These are phyloP conservation scores for Penicillium nucicola DNA, from an alignment of 495 filamentous ascomycete species.

Conservation along the genomic window DNA sequence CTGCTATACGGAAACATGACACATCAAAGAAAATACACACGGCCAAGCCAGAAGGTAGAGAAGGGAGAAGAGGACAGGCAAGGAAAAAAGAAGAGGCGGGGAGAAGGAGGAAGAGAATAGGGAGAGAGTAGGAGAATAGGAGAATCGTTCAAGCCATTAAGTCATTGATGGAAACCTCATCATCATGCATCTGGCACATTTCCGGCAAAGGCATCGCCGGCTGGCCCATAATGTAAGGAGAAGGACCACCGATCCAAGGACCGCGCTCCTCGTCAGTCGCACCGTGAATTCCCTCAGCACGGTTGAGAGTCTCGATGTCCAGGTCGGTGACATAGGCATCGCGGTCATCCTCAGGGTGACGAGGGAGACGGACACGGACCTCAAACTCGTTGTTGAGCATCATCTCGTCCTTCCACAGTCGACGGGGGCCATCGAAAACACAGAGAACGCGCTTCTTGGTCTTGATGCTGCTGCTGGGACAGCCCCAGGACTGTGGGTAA, in stretches of 20 bases:
- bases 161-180: slow-evolving; percentile 39
- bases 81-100: background rate
- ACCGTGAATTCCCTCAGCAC: slow-evolving; percentile 74
- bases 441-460: slow-evolving; percentile 95
- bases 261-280: slow-evolving; percentile 83
- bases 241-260: slow-evolving; percentile 57
- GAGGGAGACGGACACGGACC: slow-evolving; percentile 74
- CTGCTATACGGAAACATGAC: slow-evolving; percentile 23
- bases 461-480: slow-evolving; percentile 84
- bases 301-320: slow-evolving; percentile 84
- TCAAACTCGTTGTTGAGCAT: slow-evolving; percentile 95
- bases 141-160: slow-evolving; percentile 32
- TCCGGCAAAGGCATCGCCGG: slow-evolving; percentile 35
- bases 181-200: slow-evolving; percentile 28
- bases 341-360: slow-evolving; percentile 57
- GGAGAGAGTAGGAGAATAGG: background rate
- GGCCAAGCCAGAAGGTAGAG: background rate
- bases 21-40: slow-evolving; percentile 7
- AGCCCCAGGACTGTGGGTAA: slow-evolving; percentile 91
- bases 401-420: slow-evolving; percentile 98
- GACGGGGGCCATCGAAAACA: slow-evolving; percentile 84
- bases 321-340: slow-evolving; percentile 85
- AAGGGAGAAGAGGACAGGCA: background rate
- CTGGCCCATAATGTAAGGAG: slow-evolving; percentile 38
- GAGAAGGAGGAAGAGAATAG: background rate